A percentile compares a stretch with the other conserved stretches of the same genome.
Conservation (phyloP, 2,329 filamentous ascomycete species). For the Balansia obtecta region DNA sequence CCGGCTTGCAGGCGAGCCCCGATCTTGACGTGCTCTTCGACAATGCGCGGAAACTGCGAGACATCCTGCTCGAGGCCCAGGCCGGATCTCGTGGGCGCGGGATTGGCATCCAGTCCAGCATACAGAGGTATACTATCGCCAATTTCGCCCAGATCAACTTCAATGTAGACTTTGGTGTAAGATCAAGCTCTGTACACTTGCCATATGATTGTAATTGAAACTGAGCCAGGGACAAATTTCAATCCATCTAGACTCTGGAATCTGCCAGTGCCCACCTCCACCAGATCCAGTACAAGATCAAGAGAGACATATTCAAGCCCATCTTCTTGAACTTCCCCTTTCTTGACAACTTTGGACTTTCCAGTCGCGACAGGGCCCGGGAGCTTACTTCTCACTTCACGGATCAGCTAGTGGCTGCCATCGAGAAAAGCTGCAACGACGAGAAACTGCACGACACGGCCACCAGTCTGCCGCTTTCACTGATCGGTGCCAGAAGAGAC, state of each 20-base stretch:
- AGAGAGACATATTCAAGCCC: constrained; percentile 21
- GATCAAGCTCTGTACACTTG: neutral
- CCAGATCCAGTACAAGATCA: constrained; percentile 15
- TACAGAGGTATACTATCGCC: constrained; percentile 24
- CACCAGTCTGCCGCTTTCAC: constrained; percentile 8
- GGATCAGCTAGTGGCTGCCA: constrained; percentile 10
- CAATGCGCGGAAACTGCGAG: constrained; percentile 14
- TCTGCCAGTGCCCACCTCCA: constrained; percentile 11
- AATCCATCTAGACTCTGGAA: constrained; percentile 12
- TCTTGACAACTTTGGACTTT: constrained; percentile 16
- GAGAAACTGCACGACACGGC: neutral
- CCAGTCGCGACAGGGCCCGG: constrained; percentile 15
- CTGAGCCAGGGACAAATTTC: no score
- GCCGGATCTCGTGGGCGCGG: constrained; percentile 10
- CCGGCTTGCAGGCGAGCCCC: constrained; percentile 18
- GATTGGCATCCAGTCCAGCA: constrained; percentile 17
- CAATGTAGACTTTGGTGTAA: constrained; percentile 13
- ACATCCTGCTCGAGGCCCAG: constrained; percentile 18
- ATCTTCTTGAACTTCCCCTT: constrained; percentile 22
- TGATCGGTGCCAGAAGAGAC: constrained; percentile 12
- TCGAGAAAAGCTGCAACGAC: constrained; percentile 8
- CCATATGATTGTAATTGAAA: neutral
- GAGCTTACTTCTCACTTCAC: constrained; percentile 15
- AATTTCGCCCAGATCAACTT: constrained; percentile 22
- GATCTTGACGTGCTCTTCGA: constrained; percentile 12